Base-by-base conservation (phyloP, 2,329 filamentous ascomycete species). In the Setomelanomma holmii region DNA sequence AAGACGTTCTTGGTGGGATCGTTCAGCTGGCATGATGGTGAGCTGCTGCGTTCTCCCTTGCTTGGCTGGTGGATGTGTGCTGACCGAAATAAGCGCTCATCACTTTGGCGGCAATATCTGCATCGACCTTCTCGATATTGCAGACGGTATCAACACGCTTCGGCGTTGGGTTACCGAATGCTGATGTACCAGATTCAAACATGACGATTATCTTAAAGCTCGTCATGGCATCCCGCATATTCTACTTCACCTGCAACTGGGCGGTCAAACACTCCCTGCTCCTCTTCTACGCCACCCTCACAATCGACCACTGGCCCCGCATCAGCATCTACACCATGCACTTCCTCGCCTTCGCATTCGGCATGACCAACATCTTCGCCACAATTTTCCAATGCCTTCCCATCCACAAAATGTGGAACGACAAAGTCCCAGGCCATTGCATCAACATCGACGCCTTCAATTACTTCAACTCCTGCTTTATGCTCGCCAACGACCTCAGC, bases 191-290 rank as follows among this genome's bases (percentile, higher is more conserved):
- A 6, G 33, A 43, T 4, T 22, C 49, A 6, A 36, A 61, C 5
- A 45, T 61, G 45, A 45, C 44, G 8, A 45, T 51, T 1, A 44
- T 67, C 22, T 24, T 49, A 4, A 67, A 67, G 60, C 36, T 66
- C 20, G 44, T 54, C 45, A 63, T 63, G 61, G 71, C 57, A 10
- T 59, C 66, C 5, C 56, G 60, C 16, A 53, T 69, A 17, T 75
- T 76, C 56, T 78, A 78, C 59, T 75, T 75, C 52, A 50, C 63
- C 38, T 74, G 73, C 46, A 75, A 77, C 48, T 76, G 74, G 68
- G 71, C 67, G 40, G 66, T 77, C 53, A 76, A 77, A 58, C 64
- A 76, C 36, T 74, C 74, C 0, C 64, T 77, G 6, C 66, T 77
- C 6, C 60, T 75, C 49, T 69, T 78, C 60, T 78, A 78, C 54